phyloP scores from a whole-genome alignment of 2,329 filamentous ascomycete genomes.

The Scopulariopsis brevicaulis region DNA sequence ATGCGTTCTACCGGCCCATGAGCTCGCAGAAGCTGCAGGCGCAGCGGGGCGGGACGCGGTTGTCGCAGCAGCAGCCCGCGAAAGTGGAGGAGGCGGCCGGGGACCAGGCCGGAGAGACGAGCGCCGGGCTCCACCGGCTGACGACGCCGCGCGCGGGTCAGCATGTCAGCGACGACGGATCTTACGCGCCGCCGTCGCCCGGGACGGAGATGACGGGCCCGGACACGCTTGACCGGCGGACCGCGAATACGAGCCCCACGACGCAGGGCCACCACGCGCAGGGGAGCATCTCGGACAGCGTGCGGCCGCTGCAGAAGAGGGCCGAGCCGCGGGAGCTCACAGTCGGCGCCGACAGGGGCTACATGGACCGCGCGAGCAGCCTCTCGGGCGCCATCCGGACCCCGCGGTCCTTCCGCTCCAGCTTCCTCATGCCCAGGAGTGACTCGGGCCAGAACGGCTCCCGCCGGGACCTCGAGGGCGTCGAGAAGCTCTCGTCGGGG shows the following conservation, averaged over 20 bases:
- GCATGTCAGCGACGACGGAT: slow-evolving; percentile 29
- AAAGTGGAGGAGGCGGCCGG: slow-evolving; percentile 5
- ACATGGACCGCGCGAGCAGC: slow-evolving; percentile 31
- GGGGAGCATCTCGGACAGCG: slow-evolving; percentile 64
- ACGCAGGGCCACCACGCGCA: slow-evolving; percentile 37
- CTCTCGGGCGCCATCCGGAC: slow-evolving; percentile 55
- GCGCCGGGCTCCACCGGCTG: background rate
- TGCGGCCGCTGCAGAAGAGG: slow-evolving; percentile 57
- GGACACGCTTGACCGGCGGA: slow-evolving; percentile 57
- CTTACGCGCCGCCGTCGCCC: slow-evolving; percentile 56
- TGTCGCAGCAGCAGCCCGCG: background rate
- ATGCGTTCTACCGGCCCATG: slow-evolving; percentile 93
- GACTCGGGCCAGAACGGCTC: slow-evolving; percentile 35
- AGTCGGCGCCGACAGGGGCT: slow-evolving; percentile 49
- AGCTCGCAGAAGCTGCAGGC: slow-evolving; percentile 91
- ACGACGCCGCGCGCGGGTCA: slow-evolving; percentile 1
- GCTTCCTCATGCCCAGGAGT: slow-evolving; percentile 55
- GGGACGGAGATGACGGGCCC: slow-evolving; percentile 74
- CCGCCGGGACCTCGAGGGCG: slow-evolving; percentile 48
- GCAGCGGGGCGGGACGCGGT: slow-evolving; percentile 35
- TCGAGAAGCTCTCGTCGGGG: slow-evolving; percentile 74
- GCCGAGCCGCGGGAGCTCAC: slow-evolving; percentile 31
- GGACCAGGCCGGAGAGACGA: background rate
- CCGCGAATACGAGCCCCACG: slow-evolving; percentile 62
- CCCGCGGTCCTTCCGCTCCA: slow-evolving; percentile 65